A percentile compares a stretch with the other conserved stretches of the same genome.
Conservation (phyloP, 805 yeast genomes). For the Schizosaccharomyces osmophilus region DNA sequence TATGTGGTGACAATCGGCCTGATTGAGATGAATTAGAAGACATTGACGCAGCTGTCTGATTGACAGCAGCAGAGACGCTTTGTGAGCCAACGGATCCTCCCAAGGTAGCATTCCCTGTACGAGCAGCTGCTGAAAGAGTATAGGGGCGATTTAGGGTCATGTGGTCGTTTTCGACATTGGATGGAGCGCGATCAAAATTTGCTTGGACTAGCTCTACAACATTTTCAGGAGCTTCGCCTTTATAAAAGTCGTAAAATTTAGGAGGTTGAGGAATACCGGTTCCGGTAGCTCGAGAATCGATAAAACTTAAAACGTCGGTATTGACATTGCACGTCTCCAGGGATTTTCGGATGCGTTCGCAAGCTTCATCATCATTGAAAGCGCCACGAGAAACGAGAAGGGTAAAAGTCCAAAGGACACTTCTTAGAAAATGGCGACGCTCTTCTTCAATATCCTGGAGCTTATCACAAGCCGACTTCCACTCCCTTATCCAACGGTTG, state of each 20-base stretch:
- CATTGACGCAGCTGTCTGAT: neutral
- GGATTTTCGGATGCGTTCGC: conserved; percentile 40
- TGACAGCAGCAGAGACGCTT: neutral
- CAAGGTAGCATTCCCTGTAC: neutral
- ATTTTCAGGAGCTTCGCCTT: neutral
- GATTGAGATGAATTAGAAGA: neutral
- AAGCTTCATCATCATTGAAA: conserved; percentile 53
- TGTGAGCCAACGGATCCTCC: too few relatives aligned
- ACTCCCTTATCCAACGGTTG: conserved; percentile 44
- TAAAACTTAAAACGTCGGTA: conserved; percentile 32
- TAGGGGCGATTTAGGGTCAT: neutral
- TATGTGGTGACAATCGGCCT: neutral
- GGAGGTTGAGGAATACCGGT: conserved; percentile 22
- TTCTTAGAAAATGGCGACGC: conserved; percentile 40
- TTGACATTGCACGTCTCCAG: conserved; percentile 45
- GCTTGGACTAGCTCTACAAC: neutral
- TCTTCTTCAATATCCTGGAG: conserved; percentile 49
- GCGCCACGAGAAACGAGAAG: conserved; percentile 53
- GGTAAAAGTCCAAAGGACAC: conserved; percentile 55
- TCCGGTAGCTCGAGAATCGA: conserved; percentile 38
- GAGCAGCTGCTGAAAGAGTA: neutral
- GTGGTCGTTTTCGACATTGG: neutral
- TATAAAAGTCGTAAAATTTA: neutral
- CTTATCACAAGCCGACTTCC: conserved; percentile 37
- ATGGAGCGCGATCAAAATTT: neutral